Conservation (phyloP, 805 yeast genomes). For the Metschnikowia matae region DNA sequence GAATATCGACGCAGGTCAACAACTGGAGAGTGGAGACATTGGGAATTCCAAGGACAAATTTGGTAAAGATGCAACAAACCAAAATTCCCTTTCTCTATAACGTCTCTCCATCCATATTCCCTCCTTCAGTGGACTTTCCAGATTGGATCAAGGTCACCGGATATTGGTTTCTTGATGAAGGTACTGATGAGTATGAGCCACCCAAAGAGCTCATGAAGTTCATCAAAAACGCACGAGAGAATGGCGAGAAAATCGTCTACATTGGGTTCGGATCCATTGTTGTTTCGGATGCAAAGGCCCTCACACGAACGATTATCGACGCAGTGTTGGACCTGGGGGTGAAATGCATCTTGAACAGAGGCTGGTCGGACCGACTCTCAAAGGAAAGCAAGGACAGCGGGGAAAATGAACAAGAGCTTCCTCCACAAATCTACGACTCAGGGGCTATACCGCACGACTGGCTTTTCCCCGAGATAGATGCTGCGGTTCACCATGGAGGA, state of each 20-base stretch:
- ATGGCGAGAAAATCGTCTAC: slow-evolving; percentile 71
- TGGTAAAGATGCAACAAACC: slow-evolving; percentile 67
- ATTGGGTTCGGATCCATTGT: slow-evolving; percentile 97
- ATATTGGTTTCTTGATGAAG: slow-evolving; percentile 87
- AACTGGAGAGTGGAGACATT: slow-evolving; percentile 76
- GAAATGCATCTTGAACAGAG: slow-evolving; percentile 82
- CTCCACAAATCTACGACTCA: slow-evolving; percentile 61
- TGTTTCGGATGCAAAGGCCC: slow-evolving; percentile 72
- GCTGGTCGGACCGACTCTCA: slow-evolving; percentile 82
- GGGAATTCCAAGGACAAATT: slow-evolving; percentile 61
- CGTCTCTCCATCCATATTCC: slow-evolving; percentile 82
- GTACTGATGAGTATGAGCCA: slow-evolving; percentile 50
- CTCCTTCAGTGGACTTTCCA: slow-evolving; percentile 88
- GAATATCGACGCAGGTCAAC: slow-evolving; percentile 81
- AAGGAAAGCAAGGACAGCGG: slow-evolving; percentile 15
- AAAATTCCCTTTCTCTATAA: slow-evolving; percentile 87
- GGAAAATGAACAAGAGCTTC: slow-evolving; percentile 46
- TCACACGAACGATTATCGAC: slow-evolving; percentile 73
- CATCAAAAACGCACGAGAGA: slow-evolving; percentile 55
- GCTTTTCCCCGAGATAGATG: slow-evolving; percentile 85
- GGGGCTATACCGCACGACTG: slow-evolving; percentile 90
- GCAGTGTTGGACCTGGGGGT: slow-evolving; percentile 81
- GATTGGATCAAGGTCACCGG: slow-evolving; percentile 97
- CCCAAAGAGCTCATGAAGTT: slow-evolving; percentile 56
- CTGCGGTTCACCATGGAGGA: slow-evolving; percentile 97